Base-by-base conservation (phyloP, 768 basidiomycete genomes). In the Tephrocybe sp. region DNA sequence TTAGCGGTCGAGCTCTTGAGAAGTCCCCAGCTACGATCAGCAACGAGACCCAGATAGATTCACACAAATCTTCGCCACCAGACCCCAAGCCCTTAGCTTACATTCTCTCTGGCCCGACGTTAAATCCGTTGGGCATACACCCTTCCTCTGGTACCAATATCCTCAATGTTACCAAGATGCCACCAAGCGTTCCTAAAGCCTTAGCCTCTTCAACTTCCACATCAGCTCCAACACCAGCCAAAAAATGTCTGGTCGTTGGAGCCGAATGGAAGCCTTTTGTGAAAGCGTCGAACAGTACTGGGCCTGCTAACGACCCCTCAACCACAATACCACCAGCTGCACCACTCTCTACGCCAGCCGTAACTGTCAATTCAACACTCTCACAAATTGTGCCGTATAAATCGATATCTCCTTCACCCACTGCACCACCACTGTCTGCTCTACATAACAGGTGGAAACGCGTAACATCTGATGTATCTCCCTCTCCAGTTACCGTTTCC, bases 81-180 rank as follows among this genome's bases (percentile, higher is more conserved):
- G 71, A 72, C 33, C 60, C 65, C 6, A 72, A 69, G 55, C 56
- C 68, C 2, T 48, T 76, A 20, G 72, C 69, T 1, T 72, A 69
- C 53, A 72, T 76, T 28, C 59, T 73, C n/a, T 58, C 67, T 6
- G 75, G 74, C 10, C 71, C 79, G 8, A 61, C 72, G 21, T 73
- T 70, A 0, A 85, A 85, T 60, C 81, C 83, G 20, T 63, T 85
- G 34, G 73, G 70, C 41, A 84, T 85, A 47, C 70, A 74, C 21
- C 80, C 84, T 12, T 78, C 82, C 12, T 14, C 26, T 45, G 46
- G 53, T 24, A 17, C 33, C 20, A 42, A 18, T 20, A 25, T n/a
- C 24, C 20, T 24, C 42, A 39, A 24, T 21, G 40, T 51, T n/a
- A 36, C 53, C n/a, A 68, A 63, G 34, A 46, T 61, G 8, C 45